Conservation (phyloP, 2,329 filamentous ascomycete genomes). For the Acrocalymma vagum region DNA sequence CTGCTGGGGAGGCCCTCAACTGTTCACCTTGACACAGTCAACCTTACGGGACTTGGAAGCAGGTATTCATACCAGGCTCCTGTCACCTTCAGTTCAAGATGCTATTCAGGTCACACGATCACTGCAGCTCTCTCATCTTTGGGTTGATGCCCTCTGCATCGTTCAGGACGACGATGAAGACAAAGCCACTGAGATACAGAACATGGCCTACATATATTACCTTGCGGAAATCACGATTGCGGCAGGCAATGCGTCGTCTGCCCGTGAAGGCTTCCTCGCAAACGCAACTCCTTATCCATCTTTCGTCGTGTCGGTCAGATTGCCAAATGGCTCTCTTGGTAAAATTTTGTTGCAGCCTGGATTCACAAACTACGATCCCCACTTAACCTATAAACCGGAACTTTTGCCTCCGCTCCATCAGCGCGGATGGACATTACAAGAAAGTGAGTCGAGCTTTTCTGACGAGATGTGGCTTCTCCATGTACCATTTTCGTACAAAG, state of each 20-base stretch:
- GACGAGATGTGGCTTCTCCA: too few relatives aligned
- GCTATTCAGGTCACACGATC: constrained; percentile 18
- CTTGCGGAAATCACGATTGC: constrained; percentile 11
- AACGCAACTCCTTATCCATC: too few relatives aligned
- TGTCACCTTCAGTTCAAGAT: constrained; percentile 26
- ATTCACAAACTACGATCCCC: too few relatives aligned
- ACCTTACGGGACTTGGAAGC: not conserved
- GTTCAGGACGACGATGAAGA: constrained; percentile 12
- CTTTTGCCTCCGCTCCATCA: too few relatives aligned
- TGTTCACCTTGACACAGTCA: not conserved
- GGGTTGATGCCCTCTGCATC: constrained; percentile 21
- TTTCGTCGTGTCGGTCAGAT: too few relatives aligned
- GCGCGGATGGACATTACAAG: too few relatives aligned
- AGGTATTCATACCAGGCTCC: not conserved
- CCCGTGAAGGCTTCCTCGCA: constrained; percentile 12
- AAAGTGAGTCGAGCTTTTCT: too few relatives aligned
- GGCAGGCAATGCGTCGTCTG: constrained; percentile 12
- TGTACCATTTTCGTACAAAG: too few relatives aligned
- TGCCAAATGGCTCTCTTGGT: too few relatives aligned
- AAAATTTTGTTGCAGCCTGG: too few relatives aligned
- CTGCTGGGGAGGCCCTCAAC: too few relatives aligned
- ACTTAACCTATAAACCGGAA: too few relatives aligned
- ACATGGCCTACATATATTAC: constrained; percentile 19
- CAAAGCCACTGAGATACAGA: constrained; percentile 8
- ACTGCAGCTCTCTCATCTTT: constrained; percentile 20